Evolutionary conservation across 2,329 filamentous ascomycete species (phyloP).

Genomic region (Atkinsonella texensis): DNA sequence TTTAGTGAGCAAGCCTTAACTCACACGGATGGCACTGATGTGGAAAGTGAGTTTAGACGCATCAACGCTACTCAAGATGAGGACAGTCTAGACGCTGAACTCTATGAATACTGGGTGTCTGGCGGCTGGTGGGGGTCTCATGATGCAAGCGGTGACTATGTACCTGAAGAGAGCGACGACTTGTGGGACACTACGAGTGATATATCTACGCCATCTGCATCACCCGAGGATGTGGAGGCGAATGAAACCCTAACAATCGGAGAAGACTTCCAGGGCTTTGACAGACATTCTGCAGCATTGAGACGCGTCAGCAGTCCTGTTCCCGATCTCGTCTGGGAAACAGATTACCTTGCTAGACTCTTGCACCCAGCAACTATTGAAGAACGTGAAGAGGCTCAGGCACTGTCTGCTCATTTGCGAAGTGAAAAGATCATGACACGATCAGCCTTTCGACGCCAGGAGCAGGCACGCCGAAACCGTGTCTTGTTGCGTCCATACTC

Average conservation of each 20-base stretch:
- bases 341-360: conserved; percentile 61
- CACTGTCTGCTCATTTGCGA: conserved; percentile 68
- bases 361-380: conserved; percentile 69
- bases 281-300: conserved; percentile 42
- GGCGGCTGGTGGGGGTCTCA: conserved; percentile 77
- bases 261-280: conserved; percentile 50
- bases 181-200: conserved; percentile 71
- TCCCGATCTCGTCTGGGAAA: conserved; percentile 50
- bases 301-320: conserved; percentile 44
- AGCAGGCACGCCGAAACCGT: conserved; percentile 57
- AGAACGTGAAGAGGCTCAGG: conserved; percentile 67
- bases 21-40: conserved; percentile 55
- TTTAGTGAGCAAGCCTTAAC: conserved; percentile 43
- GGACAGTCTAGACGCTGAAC: conserved; percentile 54
- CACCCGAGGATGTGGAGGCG: conserved; percentile 24
- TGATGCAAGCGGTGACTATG: conserved; percentile 72
- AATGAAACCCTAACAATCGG: conserved; percentile 36
- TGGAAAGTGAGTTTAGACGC: conserved; percentile 67
- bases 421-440: conserved; percentile 67
- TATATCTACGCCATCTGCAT: conserved; percentile 43
- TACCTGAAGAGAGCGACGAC: conserved; percentile 39
- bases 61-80: conserved; percentile 39
- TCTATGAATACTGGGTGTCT: conserved; percentile 76
- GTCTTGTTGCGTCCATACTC: conserved; percentile 32
- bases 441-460: conserved; percentile 57